phyloP scores from a whole-genome alignment of 2,329 filamentous ascomycete genomes.

The Fusarium neocosmosporiellum region DNA sequence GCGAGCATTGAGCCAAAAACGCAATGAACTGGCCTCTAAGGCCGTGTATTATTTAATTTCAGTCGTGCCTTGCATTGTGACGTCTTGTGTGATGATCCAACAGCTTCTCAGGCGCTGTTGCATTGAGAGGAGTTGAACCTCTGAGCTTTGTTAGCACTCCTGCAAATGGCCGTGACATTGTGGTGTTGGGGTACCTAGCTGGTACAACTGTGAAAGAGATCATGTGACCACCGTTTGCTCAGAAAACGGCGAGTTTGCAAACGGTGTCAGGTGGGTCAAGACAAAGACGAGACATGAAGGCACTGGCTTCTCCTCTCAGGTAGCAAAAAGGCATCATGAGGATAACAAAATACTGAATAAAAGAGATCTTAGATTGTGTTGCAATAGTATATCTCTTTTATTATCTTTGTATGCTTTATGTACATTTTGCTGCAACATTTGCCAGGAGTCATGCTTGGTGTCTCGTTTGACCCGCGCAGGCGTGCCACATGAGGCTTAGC shows the following conservation, averaged over 20 bases:
- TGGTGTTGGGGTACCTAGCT: neutral
- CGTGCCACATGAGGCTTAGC: conserved; percentile 15
- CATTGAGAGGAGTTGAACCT: neutral
- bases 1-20: conserved; percentile 33
- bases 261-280: conserved; percentile 5
- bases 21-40: conserved; percentile 30
- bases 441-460: neutral
- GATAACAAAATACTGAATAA: neutral
- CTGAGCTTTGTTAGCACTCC: neutral
- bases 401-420: neutral
- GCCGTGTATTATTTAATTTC: conserved; percentile 3
- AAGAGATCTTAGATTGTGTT: neutral
- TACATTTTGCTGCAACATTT: neutral
- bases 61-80: neutral
- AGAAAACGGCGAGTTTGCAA: neutral
- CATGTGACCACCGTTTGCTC: neutral
- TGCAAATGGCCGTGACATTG: no score
- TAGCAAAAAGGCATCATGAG: neutral
- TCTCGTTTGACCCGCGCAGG: neutral
- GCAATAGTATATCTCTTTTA: neutral
- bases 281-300: neutral
- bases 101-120: neutral
- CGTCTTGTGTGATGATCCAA: neutral
- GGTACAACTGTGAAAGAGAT: neutral
- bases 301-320: neutral